These are phyloP conservation scores for Boletus sp. DNA, from an alignment of 768 basidiomycete species.

Conservation along the genomic window DNA sequence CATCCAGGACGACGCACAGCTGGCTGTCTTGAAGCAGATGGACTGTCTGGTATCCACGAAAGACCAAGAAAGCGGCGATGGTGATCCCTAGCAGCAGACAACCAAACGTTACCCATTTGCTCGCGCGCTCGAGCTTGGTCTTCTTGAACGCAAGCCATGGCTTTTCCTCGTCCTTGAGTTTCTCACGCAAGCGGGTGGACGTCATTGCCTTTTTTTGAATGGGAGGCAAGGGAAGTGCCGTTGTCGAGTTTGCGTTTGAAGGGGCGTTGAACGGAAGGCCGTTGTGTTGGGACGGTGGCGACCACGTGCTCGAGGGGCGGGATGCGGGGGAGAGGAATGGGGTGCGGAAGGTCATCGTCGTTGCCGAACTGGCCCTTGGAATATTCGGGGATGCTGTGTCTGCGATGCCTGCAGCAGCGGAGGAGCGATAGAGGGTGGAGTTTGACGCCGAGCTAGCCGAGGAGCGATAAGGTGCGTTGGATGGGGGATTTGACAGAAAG, in stretches of 20 bases:
- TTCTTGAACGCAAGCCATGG: conserved; percentile 41
- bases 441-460: conserved; percentile 23
- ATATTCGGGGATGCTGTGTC: conserved; percentile 18
- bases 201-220: conserved; percentile 34
- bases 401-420: conserved; percentile 20
- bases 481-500: conserved; percentile 34
- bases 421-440: conserved; percentile 30
- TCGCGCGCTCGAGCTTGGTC: conserved; percentile 27
- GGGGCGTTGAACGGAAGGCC: conserved; percentile 25
- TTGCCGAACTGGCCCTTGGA: conserved; percentile 42
- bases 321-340: conserved; percentile 71
- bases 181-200: conserved; percentile 49
- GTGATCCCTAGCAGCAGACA: conserved; percentile 41
- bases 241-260: conserved; percentile 27
- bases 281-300: conserved; percentile 46
- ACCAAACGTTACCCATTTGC: conserved; percentile 48
- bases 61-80: conserved; percentile 43
- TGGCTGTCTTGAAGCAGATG: conserved; percentile 33
- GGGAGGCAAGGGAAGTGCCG: conserved; percentile 41
- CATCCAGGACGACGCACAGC: conserved; percentile 46
- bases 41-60: conserved; percentile 41
- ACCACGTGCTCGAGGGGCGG: conserved; percentile 61
- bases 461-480: conserved; percentile 40
- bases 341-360: conserved; percentile 50
- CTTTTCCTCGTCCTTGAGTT: conserved; percentile 49